A percentile compares a stretch with the other conserved stretches of the same genome.
Conservation (phyloP, 805 yeast genomes). For the Saccharomycopsis capsularis region DNA sequence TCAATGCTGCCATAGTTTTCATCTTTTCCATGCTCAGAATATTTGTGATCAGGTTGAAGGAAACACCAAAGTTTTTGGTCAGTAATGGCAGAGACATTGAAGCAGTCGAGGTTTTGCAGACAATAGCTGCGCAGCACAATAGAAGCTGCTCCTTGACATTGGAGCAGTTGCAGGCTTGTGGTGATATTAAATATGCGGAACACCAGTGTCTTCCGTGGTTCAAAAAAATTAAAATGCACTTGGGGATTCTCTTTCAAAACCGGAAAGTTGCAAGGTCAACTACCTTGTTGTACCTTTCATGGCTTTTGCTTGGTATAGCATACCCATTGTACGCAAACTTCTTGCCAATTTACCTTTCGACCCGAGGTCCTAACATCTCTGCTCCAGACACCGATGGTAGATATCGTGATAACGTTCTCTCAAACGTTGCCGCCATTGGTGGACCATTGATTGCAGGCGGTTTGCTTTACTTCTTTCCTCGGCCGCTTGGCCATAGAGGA, state of each 20-base stretch:
- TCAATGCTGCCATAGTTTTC: slow-evolving; percentile 46
- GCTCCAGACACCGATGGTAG: slow-evolving; percentile 33
- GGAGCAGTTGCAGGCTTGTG: slow-evolving; percentile 41
- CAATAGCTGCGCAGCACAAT: slow-evolving; percentile 42
- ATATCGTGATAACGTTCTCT: slow-evolving; percentile 42
- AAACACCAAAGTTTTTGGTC: slow-evolving; percentile 50
- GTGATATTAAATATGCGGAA: slow-evolving; percentile 30
- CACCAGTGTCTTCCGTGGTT: slow-evolving; percentile 25
- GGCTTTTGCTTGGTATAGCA: slow-evolving; percentile 55
- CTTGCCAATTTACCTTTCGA: slow-evolving; percentile 44
- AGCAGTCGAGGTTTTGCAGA: slow-evolving; percentile 40
- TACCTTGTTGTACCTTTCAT: slow-evolving; percentile 40
- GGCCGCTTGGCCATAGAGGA: slow-evolving; percentile 45
- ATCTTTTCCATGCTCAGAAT: slow-evolving; percentile 43
- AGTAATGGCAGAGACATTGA: slow-evolving; percentile 45
- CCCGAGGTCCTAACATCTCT: slow-evolving; percentile 41
- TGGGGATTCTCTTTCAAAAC: slow-evolving; percentile 41
- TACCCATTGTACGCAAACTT: slow-evolving; percentile 51
- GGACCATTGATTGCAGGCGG: slow-evolving; percentile 49
- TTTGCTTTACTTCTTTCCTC: slow-evolving; percentile 20
- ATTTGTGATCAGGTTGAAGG: slow-evolving; percentile 39
- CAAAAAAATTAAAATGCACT: slow-evolving; percentile 31
- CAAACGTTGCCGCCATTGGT: slow-evolving; percentile 39
- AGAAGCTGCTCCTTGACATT: slow-evolving; percentile 37
- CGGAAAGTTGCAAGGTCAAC: slow-evolving; percentile 39